phyloP scores from a whole-genome alignment of 805 yeast genomes.

The Candida railenensis region DNA sequence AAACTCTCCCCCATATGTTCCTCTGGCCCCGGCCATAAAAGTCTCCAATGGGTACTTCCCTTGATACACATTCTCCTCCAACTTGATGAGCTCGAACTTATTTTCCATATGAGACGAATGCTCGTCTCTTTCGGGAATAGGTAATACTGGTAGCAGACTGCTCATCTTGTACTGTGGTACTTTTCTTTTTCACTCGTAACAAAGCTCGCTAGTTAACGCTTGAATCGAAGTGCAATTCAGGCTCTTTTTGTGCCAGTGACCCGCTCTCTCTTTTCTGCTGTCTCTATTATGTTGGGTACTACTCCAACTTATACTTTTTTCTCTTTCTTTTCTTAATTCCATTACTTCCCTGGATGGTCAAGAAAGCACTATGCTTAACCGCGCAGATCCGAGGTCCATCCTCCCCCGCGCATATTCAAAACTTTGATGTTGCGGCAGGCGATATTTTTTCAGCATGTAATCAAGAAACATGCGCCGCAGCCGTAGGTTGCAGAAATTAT shows the following conservation, averaged over 20 bases:
- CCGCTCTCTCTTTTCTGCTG: too few species aligned
- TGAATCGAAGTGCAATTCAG: too few species aligned
- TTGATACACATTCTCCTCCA: slow-evolving; percentile 13
- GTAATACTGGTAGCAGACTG: neutral
- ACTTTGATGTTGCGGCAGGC: too few species aligned
- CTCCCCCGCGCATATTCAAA: neutral
- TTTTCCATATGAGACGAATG: slow-evolving; percentile 15
- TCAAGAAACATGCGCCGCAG: too few species aligned
- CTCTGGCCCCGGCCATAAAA: slow-evolving; percentile 19
- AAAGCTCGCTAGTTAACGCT: neutral
- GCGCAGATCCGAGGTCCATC: neutral
- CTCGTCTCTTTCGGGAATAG: neutral
- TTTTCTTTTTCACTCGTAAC: neutral
- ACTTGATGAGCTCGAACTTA: slow-evolving; percentile 13
- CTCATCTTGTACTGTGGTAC: neutral
- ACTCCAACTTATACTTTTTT: neutral
- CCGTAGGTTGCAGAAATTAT: too few species aligned
- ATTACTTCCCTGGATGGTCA: neutral
- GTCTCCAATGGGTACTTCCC: slow-evolving; percentile 27
- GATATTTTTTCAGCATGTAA: too few species aligned
- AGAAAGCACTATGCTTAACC: too few species aligned
- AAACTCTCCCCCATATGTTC: slow-evolving; percentile 30
- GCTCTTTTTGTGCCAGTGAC: too few species aligned
- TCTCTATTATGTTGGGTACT: neutral
- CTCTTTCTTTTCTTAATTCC: neutral